phyloP scores from a whole-genome alignment of 257 asterid species.

The Echium plantagineum region DNA sequence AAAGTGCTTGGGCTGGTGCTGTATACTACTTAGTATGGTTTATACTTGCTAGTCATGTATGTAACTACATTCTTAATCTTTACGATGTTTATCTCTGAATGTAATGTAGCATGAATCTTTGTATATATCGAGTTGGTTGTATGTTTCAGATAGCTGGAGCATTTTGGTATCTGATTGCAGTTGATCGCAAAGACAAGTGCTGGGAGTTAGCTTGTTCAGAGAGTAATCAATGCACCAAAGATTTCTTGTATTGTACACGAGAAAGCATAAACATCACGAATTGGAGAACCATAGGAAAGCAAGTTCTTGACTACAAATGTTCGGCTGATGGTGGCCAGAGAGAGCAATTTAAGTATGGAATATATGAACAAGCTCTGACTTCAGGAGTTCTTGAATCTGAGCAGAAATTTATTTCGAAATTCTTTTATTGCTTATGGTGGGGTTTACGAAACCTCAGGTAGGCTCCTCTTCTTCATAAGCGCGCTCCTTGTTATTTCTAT shows the following conservation, averaged over 20 bases:
- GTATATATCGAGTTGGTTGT: slow-evolving; percentile 6
- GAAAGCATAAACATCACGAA: slow-evolving; percentile 28
- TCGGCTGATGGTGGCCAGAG: slow-evolving; percentile 23
- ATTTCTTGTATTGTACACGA: slow-evolving; percentile 52
- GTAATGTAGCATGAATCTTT: too few relatives aligned
- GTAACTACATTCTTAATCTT: slow-evolving; percentile 14
- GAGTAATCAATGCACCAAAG: slow-evolving; percentile 28
- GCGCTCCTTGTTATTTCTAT: too few relatives aligned
- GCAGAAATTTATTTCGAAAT: slow-evolving; percentile 40
- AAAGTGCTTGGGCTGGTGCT: slow-evolving; percentile 99
- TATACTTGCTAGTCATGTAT: slow-evolving; percentile 89
- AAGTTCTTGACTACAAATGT: slow-evolving; percentile 50
- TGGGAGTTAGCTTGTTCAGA: slow-evolving; percentile 62
- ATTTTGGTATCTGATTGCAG: slow-evolving; percentile 79
- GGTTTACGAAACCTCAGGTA: slow-evolving; percentile 86
- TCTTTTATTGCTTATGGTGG: slow-evolving; percentile 91
- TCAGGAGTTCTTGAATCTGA: slow-evolving; percentile 66
- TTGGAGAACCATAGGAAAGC: slow-evolving; percentile 45
- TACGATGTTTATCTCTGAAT: too few relatives aligned
- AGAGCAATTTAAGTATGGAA: slow-evolving; percentile 55
- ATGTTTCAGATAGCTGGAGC: slow-evolving; percentile 72
- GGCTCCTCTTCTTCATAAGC: not conserved
- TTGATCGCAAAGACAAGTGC: slow-evolving; percentile 80
- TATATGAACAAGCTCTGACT: slow-evolving; percentile 56
- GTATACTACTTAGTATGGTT: slow-evolving; percentile 90